phyloP scores from a whole-genome alignment of 2,329 filamentous ascomycete genomes.

The Dothiorella sarmentorum region DNA sequence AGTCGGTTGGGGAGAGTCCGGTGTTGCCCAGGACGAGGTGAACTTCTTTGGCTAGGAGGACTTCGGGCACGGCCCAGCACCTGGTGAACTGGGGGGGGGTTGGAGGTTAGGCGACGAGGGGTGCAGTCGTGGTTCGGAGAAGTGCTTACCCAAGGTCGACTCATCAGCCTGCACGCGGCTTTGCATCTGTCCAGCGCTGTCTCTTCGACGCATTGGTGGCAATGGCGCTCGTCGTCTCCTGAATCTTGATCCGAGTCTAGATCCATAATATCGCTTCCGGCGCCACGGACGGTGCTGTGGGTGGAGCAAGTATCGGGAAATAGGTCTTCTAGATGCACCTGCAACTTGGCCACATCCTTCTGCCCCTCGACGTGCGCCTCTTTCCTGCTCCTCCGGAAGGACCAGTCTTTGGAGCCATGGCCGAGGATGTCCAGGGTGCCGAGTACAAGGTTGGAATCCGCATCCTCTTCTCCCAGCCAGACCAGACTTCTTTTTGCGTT shows the following conservation, averaged over 20 bases:
- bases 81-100: background rate
- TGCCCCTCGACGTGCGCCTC: background rate
- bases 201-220: background rate
- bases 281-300: background rate
- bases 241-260: background rate
- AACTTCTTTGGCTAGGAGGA: conserved; percentile 6
- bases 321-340: background rate
- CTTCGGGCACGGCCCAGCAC: conserved; percentile 11
- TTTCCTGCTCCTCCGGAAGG: background rate
- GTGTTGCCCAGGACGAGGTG: background rate
- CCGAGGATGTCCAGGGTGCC: conserved; percentile 16
- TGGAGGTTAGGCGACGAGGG: background rate
- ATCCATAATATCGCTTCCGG: background rate
- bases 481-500: background rate
- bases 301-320: background rate
- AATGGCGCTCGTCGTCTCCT: background rate
- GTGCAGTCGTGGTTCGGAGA: background rate
- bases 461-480: conserved; percentile 23
- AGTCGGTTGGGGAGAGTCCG: background rate
- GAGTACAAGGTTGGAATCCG: conserved; percentile 16
- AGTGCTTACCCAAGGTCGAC: conserved; percentile 7
- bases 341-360: background rate
- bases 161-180: background rate
- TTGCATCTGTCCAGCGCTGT: background rate
- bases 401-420: background rate